Base-by-base conservation (phyloP, 345 rosid genomes). In the Nasturtium officinale region DNA sequence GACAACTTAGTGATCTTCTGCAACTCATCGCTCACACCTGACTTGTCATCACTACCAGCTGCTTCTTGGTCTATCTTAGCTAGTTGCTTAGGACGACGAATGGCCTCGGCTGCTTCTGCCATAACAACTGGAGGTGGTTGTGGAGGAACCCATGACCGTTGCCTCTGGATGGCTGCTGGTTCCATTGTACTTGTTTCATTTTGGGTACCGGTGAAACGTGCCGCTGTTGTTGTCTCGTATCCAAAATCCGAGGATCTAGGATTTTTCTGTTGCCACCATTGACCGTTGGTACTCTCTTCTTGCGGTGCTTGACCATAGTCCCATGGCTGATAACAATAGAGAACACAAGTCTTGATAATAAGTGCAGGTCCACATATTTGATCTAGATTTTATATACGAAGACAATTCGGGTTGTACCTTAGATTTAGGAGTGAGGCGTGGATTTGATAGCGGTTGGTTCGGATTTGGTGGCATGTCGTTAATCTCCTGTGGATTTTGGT, bases 61-160 rank as follows among this genome's bases (percentile, higher is more conserved):
- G 55, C 75, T 61, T 58, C 69, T 67, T 82, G 87, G 77, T 94
- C 98, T 66, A 76, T 85, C 62, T 75, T 86, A 71, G 80, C 82
- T 4, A 77, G 60, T 73, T 81, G 78, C 79, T 90, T 91, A 9
- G 96, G 96, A 45, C 90, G 86, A 17, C 94, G 81, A 40, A 95
- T 95, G 79, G 97, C 99, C 83, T 95, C 96, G 9, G 90, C 99
- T 65, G 97, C 97, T 82, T 86, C 96, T 29, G 96, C 67, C 89
- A 95, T 90, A 47, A 81, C 96, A 62, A 95, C 89, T 65, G 97
- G 96, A 10, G 97, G 99, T 45, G 96, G 89, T 77, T 81, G 96
- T 25, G 99, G 99, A 35, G 97, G 99, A 72, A 90, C 96, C 97
- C 97, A 95, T 29, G 87, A 33, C 16, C 89, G 87, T 76, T 78